Evolutionary conservation across 2,329 filamentous ascomycete species (phyloP).

Genomic region (Diaporthe citri): DNA sequence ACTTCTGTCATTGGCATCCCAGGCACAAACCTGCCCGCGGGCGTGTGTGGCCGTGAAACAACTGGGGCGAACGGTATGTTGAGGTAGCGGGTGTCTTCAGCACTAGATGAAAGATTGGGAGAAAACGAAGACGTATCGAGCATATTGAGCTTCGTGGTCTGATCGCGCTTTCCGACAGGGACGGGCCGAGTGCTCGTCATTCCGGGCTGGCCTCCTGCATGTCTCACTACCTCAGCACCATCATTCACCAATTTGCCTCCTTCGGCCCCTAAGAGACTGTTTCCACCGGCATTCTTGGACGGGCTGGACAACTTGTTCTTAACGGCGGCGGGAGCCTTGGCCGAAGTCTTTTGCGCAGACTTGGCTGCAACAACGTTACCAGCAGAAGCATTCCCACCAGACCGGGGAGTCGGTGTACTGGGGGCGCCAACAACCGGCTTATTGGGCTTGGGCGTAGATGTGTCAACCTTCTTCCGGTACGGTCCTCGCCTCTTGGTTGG

Average conservation of each 20-base stretch:
- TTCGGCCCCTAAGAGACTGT: background rate
- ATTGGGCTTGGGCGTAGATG: background rate
- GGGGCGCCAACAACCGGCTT: background rate
- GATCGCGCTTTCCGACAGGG: too few relatives aligned
- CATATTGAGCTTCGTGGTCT: background rate
- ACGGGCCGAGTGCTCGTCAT: background rate
- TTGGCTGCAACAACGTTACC: background rate
- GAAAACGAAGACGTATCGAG: background rate
- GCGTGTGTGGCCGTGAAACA: background rate
- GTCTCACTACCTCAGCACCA: background rate
- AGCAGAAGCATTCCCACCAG: background rate
- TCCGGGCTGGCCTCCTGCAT: background rate
- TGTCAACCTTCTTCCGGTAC: background rate
- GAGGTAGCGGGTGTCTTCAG: background rate
- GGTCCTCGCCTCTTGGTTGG: constrained; percentile 4
- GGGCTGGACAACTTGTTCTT: background rate
- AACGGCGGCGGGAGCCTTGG: background rate
- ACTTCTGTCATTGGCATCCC: background rate
- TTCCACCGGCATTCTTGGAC: too few relatives aligned
- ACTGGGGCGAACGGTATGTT: background rate
- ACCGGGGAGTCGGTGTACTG: background rate
- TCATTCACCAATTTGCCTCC: background rate
- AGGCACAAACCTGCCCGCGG: background rate
- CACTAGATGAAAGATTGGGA: background rate
- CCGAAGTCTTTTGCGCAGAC: background rate